These are phyloP conservation scores for Paragyromitra xinjiangensis DNA, from an alignment of 495 filamentous ascomycete genomes.

Conservation along the genomic window DNA sequence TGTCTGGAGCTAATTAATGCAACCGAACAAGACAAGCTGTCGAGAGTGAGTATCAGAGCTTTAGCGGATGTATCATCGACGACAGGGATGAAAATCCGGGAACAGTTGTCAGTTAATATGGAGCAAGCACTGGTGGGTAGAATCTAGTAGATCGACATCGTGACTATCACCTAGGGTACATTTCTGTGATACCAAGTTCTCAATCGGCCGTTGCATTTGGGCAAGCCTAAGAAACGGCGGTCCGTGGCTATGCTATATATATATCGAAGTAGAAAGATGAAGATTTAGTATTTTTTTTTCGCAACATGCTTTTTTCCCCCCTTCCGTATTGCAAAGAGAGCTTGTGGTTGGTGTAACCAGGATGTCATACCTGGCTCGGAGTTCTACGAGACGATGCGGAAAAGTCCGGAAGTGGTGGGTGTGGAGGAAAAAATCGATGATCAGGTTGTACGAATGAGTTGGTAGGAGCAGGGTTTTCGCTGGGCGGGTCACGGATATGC, in stretches of 20 bases:
- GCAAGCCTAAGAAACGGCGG: neutral
- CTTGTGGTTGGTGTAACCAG: neutral
- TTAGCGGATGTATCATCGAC: conserved; percentile 37
- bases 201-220: conserved; percentile 19
- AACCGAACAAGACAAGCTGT: neutral
- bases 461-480: conserved; percentile 4
- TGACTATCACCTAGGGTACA: neutral
- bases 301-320: neutral
- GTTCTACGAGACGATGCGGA: neutral
- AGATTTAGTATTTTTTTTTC: neutral
- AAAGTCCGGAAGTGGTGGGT: neutral
- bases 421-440: neutral
- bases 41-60: neutral
- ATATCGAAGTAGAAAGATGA: neutral
- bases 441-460: conserved; percentile 1
- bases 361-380: neutral
- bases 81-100: conserved; percentile 21
- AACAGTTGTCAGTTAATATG: conserved; percentile 8
- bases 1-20: neutral
- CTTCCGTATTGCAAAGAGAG: neutral
- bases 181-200: neutral
- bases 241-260: conserved; percentile 4
- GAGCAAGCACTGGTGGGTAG: neutral
- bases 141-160: conserved; percentile 15
- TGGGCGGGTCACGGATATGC: conserved; percentile 1